Evolutionary conservation across 108 stramenopile genomes (phyloP), one percentile per base, ranked within the genome.

Genomic region (Stephanodiscus minutulus): DNA sequence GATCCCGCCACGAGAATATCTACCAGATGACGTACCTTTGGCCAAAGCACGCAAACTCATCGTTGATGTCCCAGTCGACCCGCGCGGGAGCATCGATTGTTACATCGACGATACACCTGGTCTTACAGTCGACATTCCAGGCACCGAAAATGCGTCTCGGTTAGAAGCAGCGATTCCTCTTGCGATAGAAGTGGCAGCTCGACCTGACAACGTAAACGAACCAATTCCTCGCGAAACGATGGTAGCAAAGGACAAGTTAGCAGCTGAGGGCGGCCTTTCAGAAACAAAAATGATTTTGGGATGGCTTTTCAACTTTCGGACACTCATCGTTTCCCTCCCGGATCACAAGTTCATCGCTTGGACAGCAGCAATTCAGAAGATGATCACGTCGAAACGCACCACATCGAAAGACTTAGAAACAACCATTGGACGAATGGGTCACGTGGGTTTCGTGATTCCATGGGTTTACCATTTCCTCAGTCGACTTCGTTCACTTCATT

Each of bases 31-130:
- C 18, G 24, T 24, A 21, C 50, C 18, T 52, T 52, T 52, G 17
- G 48, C 17, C 3, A 20, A 7, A 3, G 48, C 3, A n/a, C 47
- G 47, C 7, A 6, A 48, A 18, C 18, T 48, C n/a, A 48, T 48
- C 7, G 47, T 48, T 18, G 18, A 48, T 6, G 7, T 48, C 31
- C 31, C 31, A 2, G 31, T 33, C 31, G 31, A 33, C 31, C 2
- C 3, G 3, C 31, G 31, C 31, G 31, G 31, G 2, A 4, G 5
- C 31, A 33, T 33, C 5, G 31, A 33, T 33, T 28, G 48, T 4
- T 72, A 31, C 28, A 72, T 72, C 2, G 70, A 72, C 25, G 70
- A 72, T 43, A 49, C 36, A 13, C 36, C 53, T 44, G 52, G 53
- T 2, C 20, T 50, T 11, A 29, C 36, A 1, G 39, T 56, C 3